A percentile compares a stretch with the other conserved stretches of the same genome.
Evolutionary conservation across 176 grass and related monocot genomes (phyloP).

Genomic region (Oryza officinalis): DNA sequence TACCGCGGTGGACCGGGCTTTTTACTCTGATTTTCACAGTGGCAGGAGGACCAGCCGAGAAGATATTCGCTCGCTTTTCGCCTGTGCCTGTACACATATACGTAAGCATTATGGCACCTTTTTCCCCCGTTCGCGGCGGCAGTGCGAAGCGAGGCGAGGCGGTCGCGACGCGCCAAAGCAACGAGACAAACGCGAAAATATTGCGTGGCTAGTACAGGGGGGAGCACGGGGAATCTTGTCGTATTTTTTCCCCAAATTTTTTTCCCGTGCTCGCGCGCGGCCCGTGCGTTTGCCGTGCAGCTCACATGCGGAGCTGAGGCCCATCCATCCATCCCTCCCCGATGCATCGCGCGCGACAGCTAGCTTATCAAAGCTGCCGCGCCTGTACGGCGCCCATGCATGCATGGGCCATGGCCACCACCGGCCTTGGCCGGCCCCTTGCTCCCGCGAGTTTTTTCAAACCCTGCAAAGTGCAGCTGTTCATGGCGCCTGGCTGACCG

Average conservation of each 20-base stretch:
- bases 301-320: constrained; percentile 32
- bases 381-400: constrained; percentile 26
- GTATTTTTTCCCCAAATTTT: not conserved
- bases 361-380: constrained; percentile 36
- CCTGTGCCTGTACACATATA: not conserved
- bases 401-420: constrained; percentile 12
- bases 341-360: constrained; percentile 27
- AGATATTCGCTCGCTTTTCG: not conserved
- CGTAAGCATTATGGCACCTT: constrained; percentile 47
- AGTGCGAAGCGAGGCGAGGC: no score
- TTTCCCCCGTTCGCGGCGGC: not conserved
- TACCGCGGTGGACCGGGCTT: not conserved
- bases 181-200: not conserved
- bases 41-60: not conserved
- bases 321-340: not conserved
- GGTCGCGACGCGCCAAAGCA: constrained; percentile 23
- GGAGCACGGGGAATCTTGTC: constrained; percentile 49
- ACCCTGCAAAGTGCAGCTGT: not conserved
- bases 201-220: not conserved
- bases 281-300: not conserved
- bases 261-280: not conserved
- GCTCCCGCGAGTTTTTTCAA: constrained; percentile 24
- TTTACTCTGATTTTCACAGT: not conserved
- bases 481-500: not conserved
- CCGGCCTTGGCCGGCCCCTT: constrained; percentile 5